Evolutionary conservation across 768 basidiomycete genomes (phyloP), one percentile per base, ranked within the genome.

Genomic region (Mycena haematopus): DNA sequence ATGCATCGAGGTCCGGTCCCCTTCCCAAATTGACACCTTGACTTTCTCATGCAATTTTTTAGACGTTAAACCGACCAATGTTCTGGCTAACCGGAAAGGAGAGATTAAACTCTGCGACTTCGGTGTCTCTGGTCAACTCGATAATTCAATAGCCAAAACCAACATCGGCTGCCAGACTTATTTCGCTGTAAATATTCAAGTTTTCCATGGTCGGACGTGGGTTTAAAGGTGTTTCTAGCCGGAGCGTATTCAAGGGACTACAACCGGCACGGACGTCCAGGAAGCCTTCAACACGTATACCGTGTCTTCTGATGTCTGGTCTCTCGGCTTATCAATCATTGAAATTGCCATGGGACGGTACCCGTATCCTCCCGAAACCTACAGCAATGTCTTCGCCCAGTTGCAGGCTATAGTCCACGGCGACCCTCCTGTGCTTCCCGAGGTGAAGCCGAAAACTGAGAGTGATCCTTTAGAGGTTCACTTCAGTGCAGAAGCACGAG

Each of bases 141-240:
- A 99, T 76, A 94, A 95, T 74, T 92, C 90, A 58, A 81, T 99
- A 22, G 97, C 97, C 19, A 96, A 96, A 77, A 99, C 97, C 7
- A 99, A 99, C 70, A 98, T 99, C 40, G 97, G 97, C 8, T 99
- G 97, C 73, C 97, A 99, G 75, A 91, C 88, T 63, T 99, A 99
- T 76, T 99, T 99, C 95, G 96, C 96, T 51, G 95, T 95, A 75
- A 74, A 90, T 25, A 69, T 15, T 42, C 40, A 56, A 49, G 25
- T 50, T 52, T 45, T 53, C 15, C 17, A 60, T 56, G 52, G 10
- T 21, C 24, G 54, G 9, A 19, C 33, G 31, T 59, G 29, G 24
- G 19, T 31, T 57, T 42, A 44, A 63, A 49, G 58, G 54, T 13
- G 44, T 52, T 52, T 38, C 15, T 70, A 95, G 92, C 97, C 96